Base-by-base conservation (phyloP, 164 flowering plant genomes). In the Aristolochia contorta region DNA sequence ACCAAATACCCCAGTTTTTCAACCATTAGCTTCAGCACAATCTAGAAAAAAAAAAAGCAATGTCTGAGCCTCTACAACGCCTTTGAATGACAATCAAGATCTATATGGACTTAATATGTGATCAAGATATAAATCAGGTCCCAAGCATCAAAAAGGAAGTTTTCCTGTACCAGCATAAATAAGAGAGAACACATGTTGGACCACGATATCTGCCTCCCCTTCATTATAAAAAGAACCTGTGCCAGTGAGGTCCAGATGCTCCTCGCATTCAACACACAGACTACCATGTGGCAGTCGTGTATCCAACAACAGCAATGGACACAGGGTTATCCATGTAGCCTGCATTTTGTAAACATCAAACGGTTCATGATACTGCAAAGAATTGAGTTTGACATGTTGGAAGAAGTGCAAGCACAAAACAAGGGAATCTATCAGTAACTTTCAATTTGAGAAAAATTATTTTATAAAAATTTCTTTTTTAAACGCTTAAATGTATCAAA, bases 181-280 rank as follows among this genome's bases (percentile, higher is more conserved):
- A 74, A 91, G 77, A 53, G 87, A 80, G 57, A 72, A 72, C 61
- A 88, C 91, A 68, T 91, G 96, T 57, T 89, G 84, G 51, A 91
- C 76, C 58, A 86, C 94, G 54, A 91, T 83, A 60, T 91, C 89
- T 22, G 96, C 92, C 69, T 91, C 97, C 58, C 97, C 97, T 80
- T 86, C 91, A 72, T 91, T 91, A 76, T 83, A 91, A 66, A 88
- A 86, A 63, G 97, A 88, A 52, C 97, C 97, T 16, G 97, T 88
- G 60, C 97, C 97, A 70, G 92, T 85, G 48, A 86, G 97, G 67
- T 91, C 96, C 64, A 91, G 30, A 66, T 85, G 90, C 72, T 91
- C 97, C 70, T 82, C 91, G 73, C 97, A 88, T 24, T 89, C 96
- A 66, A 84, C 69, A 27, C 92, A 86, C 64, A 91, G 78, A 70